Base-by-base conservation (phyloP, 805 yeast species). In the Ogataea pini region DNA sequence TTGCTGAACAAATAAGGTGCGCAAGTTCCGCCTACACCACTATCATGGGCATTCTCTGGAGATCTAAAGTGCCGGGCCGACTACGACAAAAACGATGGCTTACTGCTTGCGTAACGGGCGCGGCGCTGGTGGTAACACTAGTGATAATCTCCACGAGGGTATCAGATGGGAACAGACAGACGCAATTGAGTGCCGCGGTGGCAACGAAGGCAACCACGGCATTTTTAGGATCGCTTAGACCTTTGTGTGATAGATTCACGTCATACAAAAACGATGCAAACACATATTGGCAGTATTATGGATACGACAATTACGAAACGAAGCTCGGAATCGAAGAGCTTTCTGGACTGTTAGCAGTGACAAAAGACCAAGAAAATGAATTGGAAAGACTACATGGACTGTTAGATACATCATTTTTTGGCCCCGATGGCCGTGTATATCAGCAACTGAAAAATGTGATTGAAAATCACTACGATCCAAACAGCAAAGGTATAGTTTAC, bases 271-370 rank as follows among this genome's bases (percentile, higher is more conserved):
- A 47, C 16, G 48, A 56, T 2, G 36, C 63, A 1, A 46, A 57
- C n/a, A 40, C 48, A 7, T 60, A 58, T 50, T 64, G 65, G 65
- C 69, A 65, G 38, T 61, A 59, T 45, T 66, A 63, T 46, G 70
- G 70, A 3, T 65, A 61, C 32, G 58, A 58, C 9, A 62, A 60
- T 14, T 57, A 62, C 41, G 37, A 48, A 10, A 34, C 32, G 28
- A 57, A 55, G 31, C 48, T 65, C 10, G 57, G 55, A 17, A 50
- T 53, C 25, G 49, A 55, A 2, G 51, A 49, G 14, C 51, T 64
- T 13, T 46, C 57, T 3, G 55, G 52, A 18, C 42, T 66, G 20
- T 44, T 66, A 12, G 51, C 52, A 1, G 37, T 66, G 7, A 52
- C 53, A 7, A n/a, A 50, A 2, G 47, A 42, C n/a, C 69, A 66